Evolutionary conservation across 306 rosid species (phyloP), one percentile per base, ranked within the genome.

Genomic region (Vigna angularis): DNA sequence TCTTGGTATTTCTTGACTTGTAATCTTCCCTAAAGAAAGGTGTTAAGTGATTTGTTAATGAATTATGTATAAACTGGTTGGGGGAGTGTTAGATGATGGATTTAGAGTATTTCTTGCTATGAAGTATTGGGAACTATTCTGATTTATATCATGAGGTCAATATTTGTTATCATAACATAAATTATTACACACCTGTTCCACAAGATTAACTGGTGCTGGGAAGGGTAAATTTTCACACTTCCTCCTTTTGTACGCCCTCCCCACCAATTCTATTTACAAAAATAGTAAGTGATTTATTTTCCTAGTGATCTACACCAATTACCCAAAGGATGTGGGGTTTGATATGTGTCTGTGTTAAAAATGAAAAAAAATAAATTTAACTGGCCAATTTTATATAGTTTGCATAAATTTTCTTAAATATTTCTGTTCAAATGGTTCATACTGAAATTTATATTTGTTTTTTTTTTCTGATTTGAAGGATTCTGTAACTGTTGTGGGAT

Each of bases 401-500:
- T 70, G 40, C 30, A 45, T 69, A 34, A 15, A 28, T 22, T 72
- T 71, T 79, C 77, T 13, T 6, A 61, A 55, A 30, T 74, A 38
- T 55, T 77, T 62, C 38, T 52, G 17, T 47, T 53, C 34, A 30
- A 30, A 48, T 84, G 64, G 59, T 52, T 69, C 83, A 34, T 49
- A 65, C 72, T 64, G 13, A 73, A 65, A 36, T 50, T 66, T 66
- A 44, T 73, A 51, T 26, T 40, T 73, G 20, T 11, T 71, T 28
- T 74, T 32, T 58, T 32, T 58, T 72, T 45, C 75, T 75, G 58
- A 81, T 49, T 79, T 83, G 89, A 88, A 95, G 99, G 99, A 95
- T 79, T 88, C 99, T 79, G 99, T 95, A 72, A 96, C 98, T 52
- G 99, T 96, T 80, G 99, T 96, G 51, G 99, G 99, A 79, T 96